Percentiles rank a stretch among this genome's conserved stretches.
Conservation (phyloP, 2,329 filamentous ascomycete species). For the Verticillium nubilum region DNA sequence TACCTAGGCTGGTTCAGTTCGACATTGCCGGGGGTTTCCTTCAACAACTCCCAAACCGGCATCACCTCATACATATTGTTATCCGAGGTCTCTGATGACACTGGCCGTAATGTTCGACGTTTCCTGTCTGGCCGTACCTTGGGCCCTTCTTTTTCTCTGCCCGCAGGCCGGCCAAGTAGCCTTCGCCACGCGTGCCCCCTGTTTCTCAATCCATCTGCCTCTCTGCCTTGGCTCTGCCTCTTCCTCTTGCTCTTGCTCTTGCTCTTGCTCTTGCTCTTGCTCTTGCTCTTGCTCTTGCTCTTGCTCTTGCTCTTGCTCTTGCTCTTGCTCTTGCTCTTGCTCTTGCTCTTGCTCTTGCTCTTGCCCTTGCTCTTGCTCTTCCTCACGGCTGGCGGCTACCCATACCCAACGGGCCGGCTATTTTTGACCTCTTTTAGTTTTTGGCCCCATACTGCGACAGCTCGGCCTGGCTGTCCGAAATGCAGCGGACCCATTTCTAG, state of each 20-base stretch:
- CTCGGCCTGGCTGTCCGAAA: not conserved
- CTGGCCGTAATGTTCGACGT: too few relatives aligned
- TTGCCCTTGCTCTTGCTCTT: too few relatives aligned
- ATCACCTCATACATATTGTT: not conserved
- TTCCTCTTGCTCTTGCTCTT: not conserved
- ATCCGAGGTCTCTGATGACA: not conserved
- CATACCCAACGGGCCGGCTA: conserved; percentile 22
- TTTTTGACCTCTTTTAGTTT: conserved; percentile 19
- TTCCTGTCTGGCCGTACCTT: not conserved
- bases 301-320: not conserved
- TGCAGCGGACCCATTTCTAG: not conserved
- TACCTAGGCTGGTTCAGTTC: not conserved
- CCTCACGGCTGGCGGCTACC: conserved; percentile 29
- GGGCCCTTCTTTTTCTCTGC: not conserved
- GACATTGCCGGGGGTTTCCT: not conserved
- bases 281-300: not conserved
- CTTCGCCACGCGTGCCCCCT: not conserved
- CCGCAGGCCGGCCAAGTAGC: not conserved
- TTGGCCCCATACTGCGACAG: conserved; percentile 8
- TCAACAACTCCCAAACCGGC: not conserved
- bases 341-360: too few relatives aligned
- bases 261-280: not conserved
- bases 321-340: not conserved
- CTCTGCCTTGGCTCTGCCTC: not conserved
- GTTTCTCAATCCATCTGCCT: not conserved